Conservation (phyloP, 1,284 basidiomycete species). For the Apiotrichum montevideense region DNA sequence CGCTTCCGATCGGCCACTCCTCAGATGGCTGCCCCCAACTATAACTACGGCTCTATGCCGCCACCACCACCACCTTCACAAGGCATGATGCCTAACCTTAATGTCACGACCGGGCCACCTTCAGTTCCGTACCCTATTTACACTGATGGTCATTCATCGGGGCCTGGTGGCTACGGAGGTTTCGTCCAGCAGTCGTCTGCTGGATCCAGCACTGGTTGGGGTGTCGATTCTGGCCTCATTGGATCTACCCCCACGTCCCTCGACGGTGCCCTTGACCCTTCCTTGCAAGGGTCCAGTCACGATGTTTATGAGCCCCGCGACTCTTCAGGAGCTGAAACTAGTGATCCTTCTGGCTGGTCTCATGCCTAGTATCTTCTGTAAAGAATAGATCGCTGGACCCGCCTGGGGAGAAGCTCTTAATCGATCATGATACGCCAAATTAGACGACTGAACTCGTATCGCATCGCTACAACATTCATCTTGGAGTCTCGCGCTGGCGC, state of each 20-base stretch:
- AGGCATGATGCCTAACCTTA: not conserved
- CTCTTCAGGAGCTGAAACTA: no score
- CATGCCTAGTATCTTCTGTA: no score
- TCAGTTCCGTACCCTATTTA: slow-evolving; percentile 1
- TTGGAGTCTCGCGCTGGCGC: no score
- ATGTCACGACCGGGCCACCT: not conserved
- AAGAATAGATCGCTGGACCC: no score
- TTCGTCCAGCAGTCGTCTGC: not conserved
- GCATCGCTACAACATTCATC: no score
- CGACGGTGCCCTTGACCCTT: not conserved
- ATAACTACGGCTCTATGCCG: slow-evolving; percentile 17
- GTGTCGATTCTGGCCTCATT: not conserved
- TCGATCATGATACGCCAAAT: no score
- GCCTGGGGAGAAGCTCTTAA: no score
- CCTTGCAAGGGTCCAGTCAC: not conserved
- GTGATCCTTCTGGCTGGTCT: no score
- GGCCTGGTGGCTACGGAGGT: not conserved
- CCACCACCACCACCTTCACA: slow-evolving; percentile 14
- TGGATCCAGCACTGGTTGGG: no score
- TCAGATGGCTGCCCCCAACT: slow-evolving; percentile 9
- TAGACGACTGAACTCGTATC: no score
- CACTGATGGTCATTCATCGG: not conserved
- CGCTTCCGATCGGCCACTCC: slow-evolving; percentile 19
- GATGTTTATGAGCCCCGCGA: not conserved
- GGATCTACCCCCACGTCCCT: not conserved